Evolutionary conservation across 1,284 basidiomycete species (phyloP), one percentile per base, ranked within the genome.

Genomic region (Ganoderma multipileum): DNA sequence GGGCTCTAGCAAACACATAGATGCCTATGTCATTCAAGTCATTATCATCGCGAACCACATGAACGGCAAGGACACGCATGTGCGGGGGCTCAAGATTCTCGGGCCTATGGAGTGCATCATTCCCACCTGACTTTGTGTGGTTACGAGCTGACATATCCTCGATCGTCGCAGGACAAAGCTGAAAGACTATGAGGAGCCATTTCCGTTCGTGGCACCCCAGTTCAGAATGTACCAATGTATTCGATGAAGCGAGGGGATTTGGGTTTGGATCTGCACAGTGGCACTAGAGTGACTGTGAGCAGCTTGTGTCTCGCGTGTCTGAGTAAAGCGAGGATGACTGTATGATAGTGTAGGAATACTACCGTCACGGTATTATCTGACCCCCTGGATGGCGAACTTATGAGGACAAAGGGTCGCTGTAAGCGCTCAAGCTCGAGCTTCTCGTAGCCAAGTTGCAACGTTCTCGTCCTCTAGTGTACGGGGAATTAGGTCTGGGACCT

Each of bases 1-100:
- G 14, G 33, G 3, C 36, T 54, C 16, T 74, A 97, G 96, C 68
- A 93, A 93, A 77, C 91, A 95, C 0, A 87, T 99, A 14, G 90
- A 93, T 72, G 94, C 95, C 1, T 97, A 97, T 78, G 89, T 98
- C 14, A 81, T 99, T 5, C 96, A 99, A 76, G 86, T 99, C 39
- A 91, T 97, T 68, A 89, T 99, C 65, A 85, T 96, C 26, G 91
- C 94, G 26, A 99, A 99, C 78, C 96, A 99, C 77, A 92, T 98
- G 87, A 98, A 97, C 75, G 98, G 98, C 3, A 99, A 99, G 79
- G 98, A 99, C 81, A 99, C 98, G 11, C 98, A 99, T 81, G 93
- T 99, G 18, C 89, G 98, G 23, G 95, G 96, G 1, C 80, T 99
- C 54, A 89, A 88, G 64, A 87, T 99, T 28, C 90, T 96, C 69